phyloP scores from a whole-genome alignment of 208 protist species.

The Leptomonas pyrrhocoris region DNA sequence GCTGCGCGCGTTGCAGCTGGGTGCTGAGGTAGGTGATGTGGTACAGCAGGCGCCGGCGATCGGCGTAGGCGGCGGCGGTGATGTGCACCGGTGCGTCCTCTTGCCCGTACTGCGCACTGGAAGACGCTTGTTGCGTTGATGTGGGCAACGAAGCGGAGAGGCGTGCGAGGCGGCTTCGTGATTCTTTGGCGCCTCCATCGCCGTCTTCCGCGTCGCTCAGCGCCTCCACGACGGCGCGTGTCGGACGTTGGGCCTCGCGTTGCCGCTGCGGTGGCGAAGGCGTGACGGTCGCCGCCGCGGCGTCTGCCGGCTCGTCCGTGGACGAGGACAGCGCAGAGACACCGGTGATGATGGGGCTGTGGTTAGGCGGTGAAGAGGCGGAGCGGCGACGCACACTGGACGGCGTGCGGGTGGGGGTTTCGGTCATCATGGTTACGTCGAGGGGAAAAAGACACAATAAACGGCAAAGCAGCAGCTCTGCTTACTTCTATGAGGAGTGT shows the following conservation, averaged over 20 bases:
- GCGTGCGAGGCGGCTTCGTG: not conserved
- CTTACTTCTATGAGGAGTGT: too few species aligned
- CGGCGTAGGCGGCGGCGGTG: constrained; percentile 73
- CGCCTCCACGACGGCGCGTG: not conserved
- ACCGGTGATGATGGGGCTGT: constrained; percentile 17
- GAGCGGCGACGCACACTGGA: constrained; percentile 6
- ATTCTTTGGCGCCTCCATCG: not conserved
- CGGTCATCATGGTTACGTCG: constrained; percentile 17
- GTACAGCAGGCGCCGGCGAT: constrained; percentile 79
- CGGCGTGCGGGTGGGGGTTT: constrained; percentile 20
- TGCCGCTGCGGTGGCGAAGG: not conserved
- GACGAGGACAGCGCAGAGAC: constrained; percentile 27
- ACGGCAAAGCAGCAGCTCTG: too few species aligned
- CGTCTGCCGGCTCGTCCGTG: constrained; percentile 10
- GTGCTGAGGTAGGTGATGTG: constrained; percentile 88
- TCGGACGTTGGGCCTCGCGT: not conserved
- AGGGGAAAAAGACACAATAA: too few species aligned
- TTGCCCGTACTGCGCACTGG: too few species aligned
- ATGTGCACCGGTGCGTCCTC: constrained; percentile 32
- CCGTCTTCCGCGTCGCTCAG: constrained; percentile 13
- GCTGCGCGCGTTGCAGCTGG: constrained; percentile 76
- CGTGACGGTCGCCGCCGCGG: constrained; percentile 3
- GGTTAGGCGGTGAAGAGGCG: constrained; percentile 11
- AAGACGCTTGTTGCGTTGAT: not conserved
- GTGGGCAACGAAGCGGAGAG: not conserved